Evolutionary conservation across 2,329 filamentous ascomycete genomes (phyloP), one percentile per base, ranked within the genome.

Genomic region (Botryotinia globosa): DNA sequence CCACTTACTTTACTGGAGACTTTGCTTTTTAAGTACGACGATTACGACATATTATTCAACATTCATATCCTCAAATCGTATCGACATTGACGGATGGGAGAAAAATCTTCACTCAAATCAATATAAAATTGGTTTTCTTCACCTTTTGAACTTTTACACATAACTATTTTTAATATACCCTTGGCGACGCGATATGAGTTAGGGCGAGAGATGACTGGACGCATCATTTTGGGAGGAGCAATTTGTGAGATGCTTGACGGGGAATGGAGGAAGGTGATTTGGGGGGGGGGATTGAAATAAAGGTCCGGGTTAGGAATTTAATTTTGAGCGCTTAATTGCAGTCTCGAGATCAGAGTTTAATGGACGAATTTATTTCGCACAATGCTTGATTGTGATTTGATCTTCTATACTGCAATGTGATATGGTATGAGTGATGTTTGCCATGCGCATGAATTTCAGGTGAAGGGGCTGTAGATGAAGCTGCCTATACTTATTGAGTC

Each of bases 311-410:
- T 68, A 42, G 48, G 65, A 42, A 12, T 70, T 56, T 37, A 42
- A 8, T 64, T 51, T 63, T 62, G 68, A 70, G 68, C 68, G 44
- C 68, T 70, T 70, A 64, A 45, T 37, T 70, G 68, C 58, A 63
- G 68, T 70, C 56, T 70, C 58, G 56, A 63, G 45, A 44, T 32
- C 22, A 56, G 18, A 51, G 39, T 32, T 63, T 51, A 37, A 63
- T 64, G 56, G 29, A 70, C 62, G 32, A 25, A 29, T 37, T 44
- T 68, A 7, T 42, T 68, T 56, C 48, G n/a, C 29, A 42, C n/a
- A 9, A 32, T 42, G 29, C 25, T 34, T 42, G 18, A 42, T 56
- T 44, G 18, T 12, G 4, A 6, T 32, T 10, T n/a, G 4, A 9
- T 25, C 3, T n/a, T 16, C 1, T 44, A 25, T 68, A 6, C 34